phyloP scores from a whole-genome alignment of 208 protist species.

The Lotmaria passim region DNA sequence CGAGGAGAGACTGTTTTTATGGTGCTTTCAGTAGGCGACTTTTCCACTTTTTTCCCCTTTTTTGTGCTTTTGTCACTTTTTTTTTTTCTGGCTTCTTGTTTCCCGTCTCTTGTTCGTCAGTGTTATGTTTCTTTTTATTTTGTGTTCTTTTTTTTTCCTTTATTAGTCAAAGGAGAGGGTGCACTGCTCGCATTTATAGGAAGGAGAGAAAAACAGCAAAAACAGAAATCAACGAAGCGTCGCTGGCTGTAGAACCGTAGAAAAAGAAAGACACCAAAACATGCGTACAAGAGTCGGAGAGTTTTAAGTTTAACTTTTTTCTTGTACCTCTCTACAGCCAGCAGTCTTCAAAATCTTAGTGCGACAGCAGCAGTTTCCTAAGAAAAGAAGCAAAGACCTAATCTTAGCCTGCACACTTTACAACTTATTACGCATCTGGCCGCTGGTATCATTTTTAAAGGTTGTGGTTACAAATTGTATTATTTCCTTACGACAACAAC shows the following conservation, averaged over 20 bases:
- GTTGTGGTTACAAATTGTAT: slow-evolving; percentile 6
- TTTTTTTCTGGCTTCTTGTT: slow-evolving; percentile 17
- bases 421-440: not conserved
- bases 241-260: slow-evolving; percentile 8
- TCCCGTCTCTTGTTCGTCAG: slow-evolving; percentile 10
- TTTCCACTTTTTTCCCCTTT: not conserved
- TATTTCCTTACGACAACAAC: not conserved
- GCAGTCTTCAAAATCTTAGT: not conserved
- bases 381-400: slow-evolving; percentile 23
- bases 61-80: not conserved
- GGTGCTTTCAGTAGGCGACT: not conserved
- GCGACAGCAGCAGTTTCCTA: not conserved
- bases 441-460: not conserved
- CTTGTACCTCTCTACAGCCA: slow-evolving; percentile 11
- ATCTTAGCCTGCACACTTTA: slow-evolving; percentile 3
- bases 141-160: not conserved
- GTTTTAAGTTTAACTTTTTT: slow-evolving; percentile 4
- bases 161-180: not conserved
- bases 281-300: not conserved
- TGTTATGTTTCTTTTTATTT: slow-evolving; percentile 9
- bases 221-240: slow-evolving; percentile 6
- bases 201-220: not conserved
- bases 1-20: not conserved
- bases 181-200: slow-evolving; percentile 3
- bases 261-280: slow-evolving; percentile 23